A percentile compares a stretch with the other conserved stretches of the same genome.
phyloP scores from a whole-genome alignment of 345 rosid species.

The Carallia brachiata region DNA sequence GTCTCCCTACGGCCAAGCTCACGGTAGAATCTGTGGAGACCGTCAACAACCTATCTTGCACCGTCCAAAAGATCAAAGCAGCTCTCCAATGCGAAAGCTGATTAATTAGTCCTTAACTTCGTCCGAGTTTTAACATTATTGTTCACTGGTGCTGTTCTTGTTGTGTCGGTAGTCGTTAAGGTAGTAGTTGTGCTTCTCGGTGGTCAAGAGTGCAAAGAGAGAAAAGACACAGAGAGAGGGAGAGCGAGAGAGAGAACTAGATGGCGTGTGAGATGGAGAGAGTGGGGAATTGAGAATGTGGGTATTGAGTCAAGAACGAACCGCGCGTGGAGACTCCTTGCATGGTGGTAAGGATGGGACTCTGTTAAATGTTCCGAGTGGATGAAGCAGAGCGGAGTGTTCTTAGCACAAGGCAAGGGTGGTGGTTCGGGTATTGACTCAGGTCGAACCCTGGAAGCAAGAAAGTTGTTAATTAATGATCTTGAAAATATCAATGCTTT shows the following conservation, averaged over 20 bases:
- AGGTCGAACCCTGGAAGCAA: conserved; percentile 43
- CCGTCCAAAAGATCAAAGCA: conserved; percentile 86
- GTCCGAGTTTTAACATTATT: not conserved
- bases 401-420: conserved; percentile 56
- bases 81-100: conserved; percentile 77
- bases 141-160: not conserved
- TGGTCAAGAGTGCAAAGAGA: not conserved
- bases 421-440: conserved; percentile 99
- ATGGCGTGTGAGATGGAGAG: not conserved
- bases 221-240: not conserved
- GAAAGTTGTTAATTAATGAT: too few relatives aligned
- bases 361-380: conserved; percentile 5
- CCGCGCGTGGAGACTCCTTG: conserved; percentile 79
- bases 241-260: not conserved
- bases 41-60: conserved; percentile 86
- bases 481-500: too few relatives aligned
- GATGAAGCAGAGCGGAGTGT: conserved; percentile 8
- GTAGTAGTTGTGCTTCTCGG: not conserved
- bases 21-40: conserved; percentile 98
- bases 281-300: conserved; percentile 16
- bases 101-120: too few relatives aligned
- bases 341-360: conserved; percentile 34
- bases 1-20: conserved; percentile 88
- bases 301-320: conserved; percentile 99
- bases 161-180: not conserved